Base-by-base conservation (phyloP, 2,329 filamentous ascomycete genomes). In the Paracamarosporium sp. region DNA sequence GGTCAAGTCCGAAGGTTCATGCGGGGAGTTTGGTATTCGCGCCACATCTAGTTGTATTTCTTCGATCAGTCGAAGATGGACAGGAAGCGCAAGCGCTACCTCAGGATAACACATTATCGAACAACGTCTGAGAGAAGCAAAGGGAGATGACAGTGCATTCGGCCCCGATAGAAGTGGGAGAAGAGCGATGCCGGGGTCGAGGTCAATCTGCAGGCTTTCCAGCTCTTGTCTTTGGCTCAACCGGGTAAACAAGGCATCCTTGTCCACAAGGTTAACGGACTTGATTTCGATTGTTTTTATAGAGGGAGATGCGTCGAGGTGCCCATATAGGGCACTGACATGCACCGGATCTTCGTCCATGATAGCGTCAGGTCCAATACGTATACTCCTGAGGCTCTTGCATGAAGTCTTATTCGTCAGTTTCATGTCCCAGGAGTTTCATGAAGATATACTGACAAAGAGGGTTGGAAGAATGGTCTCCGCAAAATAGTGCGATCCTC, bases 41-140 rank as follows among this genome's bases (percentile, higher is more conserved):
- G 66, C 68, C n/a, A 75, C 55, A 28, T 71, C 69, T 17, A 76
- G 30, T 17, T 71, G 65, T 28, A 76, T 38, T 12, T 72, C 62
- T 44, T 72, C 63, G 17, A 76, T 30, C 3, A 35, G 9, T 3
- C 46, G 52, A 3, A 76, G 60, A 41, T 73, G 70, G 0, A 41
- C 25, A 11, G 66, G 62, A 2, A 76, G 62, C 4, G 70, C 65
- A 8, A 70, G 56, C 5, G 69, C 70, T 24, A 74, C 60, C 27
- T 75, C 72, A 1, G 72, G 72, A 35, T 74, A 74, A 43, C 70
- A 73, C 57, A 71, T 71, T 24, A 74, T 61, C 7, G 63, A 62
- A 17, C 73, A 53, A 2, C 64, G 60, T 22, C 58, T 66, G 8
- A 76, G 53, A 3, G 62, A 63, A 13, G 58, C 36, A 45, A 76